These are phyloP conservation scores for Allium fistulosum DNA, from an alignment of 106 monocot genomes.

Conservation along the genomic window DNA sequence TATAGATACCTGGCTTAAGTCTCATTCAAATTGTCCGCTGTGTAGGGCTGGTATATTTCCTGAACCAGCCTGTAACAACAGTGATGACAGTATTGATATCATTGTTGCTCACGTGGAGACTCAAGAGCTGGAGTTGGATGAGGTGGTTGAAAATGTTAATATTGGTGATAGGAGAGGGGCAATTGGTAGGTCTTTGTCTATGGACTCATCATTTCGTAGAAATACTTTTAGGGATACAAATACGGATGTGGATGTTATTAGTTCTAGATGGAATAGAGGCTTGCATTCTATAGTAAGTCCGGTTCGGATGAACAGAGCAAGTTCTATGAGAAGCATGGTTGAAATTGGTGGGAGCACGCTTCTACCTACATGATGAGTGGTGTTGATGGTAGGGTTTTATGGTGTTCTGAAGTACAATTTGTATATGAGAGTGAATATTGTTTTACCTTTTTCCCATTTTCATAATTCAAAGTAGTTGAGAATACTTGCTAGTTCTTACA, in stretches of 20 bases:
- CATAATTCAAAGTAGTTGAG: too few species aligned
- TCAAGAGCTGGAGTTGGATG: neutral
- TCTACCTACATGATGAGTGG: neutral
- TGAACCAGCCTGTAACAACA: neutral
- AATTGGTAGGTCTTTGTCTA: neutral
- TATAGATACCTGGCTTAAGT: constrained; percentile 52
- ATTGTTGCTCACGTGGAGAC: neutral
- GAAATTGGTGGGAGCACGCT: neutral
- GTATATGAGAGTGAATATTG: too few species aligned
- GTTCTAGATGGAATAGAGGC: neutral
- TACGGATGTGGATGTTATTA: neutral
- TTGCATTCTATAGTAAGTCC: neutral
- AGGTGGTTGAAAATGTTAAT: neutral
- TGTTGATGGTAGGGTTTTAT: too few species aligned
- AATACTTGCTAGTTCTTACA: too few species aligned
- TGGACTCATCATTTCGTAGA: neutral
- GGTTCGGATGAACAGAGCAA: neutral
- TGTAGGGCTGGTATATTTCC: constrained; percentile 31
- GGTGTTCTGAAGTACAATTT: too few species aligned
- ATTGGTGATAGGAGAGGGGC: neutral
- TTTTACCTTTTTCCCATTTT: too few species aligned
- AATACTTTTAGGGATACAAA: neutral
- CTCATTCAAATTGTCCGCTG: constrained; percentile 44
- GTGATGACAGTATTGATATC: neutral
- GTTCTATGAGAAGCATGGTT: neutral